Evolutionary conservation across 140 eudicot genomes (phyloP), one percentile per base, ranked within the genome.

Genomic region (Anethum foeniculum): DNA sequence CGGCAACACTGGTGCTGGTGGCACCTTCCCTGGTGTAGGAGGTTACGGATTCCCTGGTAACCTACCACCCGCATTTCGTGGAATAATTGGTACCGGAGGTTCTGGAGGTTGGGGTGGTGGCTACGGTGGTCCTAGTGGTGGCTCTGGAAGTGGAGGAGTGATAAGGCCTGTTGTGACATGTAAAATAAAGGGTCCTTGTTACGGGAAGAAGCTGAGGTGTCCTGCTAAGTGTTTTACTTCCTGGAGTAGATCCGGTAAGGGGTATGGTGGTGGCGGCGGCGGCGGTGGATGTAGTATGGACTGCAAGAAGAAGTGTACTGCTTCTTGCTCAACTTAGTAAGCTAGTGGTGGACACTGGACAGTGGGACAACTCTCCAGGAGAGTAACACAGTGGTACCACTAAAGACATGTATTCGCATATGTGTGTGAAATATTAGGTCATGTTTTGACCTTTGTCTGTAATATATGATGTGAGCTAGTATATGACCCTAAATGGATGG

Each of bases 281-380:
- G 98, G 98, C 27, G 98, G 98, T 65, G 98, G 98, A 41, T 94
- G 99, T 83, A 84, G 91, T 83, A 85, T 94, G 85, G 99, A 94
- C 80, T 94, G 99, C 89, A 86, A 88, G 90, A 92, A 90, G 80
- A 89, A 81, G 75, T 94, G 99, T 75, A 80, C 81, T 39, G 91
- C 97, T 83, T 88, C 88, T 74, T 94, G 99, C 84, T 90, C 80
- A 36, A 64, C 30, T 0, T 67, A 75, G 23, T 23, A n/a, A 9
- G 15, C 14, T 3, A 38, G 38, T 67, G 54, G 54, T 14, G 62
- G 65, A n/a, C 68, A 58, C 23, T 41, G 46, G 46, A 41, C 43
- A 39, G 43, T 39, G 43, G 43, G 43, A 34, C 43, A 39, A 3
- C 56, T 12, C 56, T 56, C 27, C 51, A 46, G 51, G 52, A 58